Conservation (phyloP, 1,284 basidiomycete genomes). For the Cryptococcus amylolentus region DNA sequence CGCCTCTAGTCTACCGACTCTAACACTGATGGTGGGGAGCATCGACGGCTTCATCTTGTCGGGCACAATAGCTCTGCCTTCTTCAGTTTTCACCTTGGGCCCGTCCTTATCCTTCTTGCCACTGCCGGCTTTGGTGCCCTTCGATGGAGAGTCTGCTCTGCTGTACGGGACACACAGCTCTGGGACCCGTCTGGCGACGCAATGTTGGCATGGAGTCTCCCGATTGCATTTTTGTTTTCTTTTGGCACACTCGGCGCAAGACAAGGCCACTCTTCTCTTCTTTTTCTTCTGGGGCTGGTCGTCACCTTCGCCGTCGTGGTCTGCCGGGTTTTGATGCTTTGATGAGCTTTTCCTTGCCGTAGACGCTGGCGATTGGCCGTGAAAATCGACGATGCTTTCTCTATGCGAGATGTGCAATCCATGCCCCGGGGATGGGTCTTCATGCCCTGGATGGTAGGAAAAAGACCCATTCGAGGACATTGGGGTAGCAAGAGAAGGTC, state of each 20-base stretch:
- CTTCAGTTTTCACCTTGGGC: not conserved
- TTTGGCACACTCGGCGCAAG: slow-evolving; percentile 45
- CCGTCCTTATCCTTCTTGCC: slow-evolving; percentile 9
- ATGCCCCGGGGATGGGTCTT: not conserved
- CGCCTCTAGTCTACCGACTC: slow-evolving; percentile 33
- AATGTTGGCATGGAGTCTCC: slow-evolving; percentile 47
- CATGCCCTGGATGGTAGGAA: not conserved
- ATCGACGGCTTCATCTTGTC: slow-evolving; percentile 14
- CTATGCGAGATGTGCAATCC: not conserved
- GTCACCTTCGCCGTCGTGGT: slow-evolving; percentile 6
- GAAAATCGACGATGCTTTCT: not conserved
- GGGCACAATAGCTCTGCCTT: not conserved
- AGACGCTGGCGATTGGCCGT: not conserved
- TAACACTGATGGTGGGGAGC: slow-evolving; percentile 32
- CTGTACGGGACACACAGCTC: slow-evolving; percentile 39
- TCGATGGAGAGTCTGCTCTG: slow-evolving; percentile 17
- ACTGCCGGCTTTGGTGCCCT: not conserved
- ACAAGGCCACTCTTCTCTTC: slow-evolving; percentile 41
- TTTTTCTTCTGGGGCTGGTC: slow-evolving; percentile 37
- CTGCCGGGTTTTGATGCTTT: slow-evolving; percentile 18
- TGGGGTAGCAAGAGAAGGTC: slow-evolving; percentile 13
- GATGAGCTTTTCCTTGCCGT: not conserved
- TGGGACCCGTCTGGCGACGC: slow-evolving; percentile 37
- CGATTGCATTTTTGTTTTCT: slow-evolving; percentile 47
- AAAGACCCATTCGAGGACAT: slow-evolving; percentile 7